Evolutionary conservation across 192 early-diverging fungal species (phyloP).

Genomic region (Coemansia javaensis): DNA sequence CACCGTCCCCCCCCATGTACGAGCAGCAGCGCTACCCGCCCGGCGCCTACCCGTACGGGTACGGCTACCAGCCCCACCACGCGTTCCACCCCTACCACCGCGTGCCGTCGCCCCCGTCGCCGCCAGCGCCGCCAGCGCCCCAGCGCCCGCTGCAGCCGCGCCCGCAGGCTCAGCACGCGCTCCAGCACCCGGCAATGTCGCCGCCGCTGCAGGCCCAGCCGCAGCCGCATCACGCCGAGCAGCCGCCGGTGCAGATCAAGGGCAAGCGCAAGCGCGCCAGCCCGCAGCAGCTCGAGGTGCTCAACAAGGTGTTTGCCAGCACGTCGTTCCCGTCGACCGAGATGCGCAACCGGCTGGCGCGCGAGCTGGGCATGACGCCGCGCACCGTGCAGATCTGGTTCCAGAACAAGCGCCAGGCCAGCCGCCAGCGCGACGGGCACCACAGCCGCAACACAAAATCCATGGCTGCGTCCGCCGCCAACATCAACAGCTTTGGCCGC

Average conservation of each 20-base stretch:
- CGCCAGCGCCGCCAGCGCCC: not conserved
- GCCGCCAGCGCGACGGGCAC: conserved; percentile 55
- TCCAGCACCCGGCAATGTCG: not conserved
- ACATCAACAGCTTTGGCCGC: conserved; percentile 9
- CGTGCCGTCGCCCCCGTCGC: conserved; percentile 3
- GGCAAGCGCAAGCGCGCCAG: conserved; percentile 79
- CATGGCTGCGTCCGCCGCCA: conserved; percentile 19
- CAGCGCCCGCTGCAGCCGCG: no score
- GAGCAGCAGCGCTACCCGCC: no score
- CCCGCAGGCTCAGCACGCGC: not conserved
- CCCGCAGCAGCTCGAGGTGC: conserved; percentile 66
- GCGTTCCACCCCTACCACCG: conserved; percentile 21
- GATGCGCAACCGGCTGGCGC: conserved; percentile 69
- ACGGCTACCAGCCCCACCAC: conserved; percentile 4
- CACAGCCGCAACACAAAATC: conserved; percentile 48
- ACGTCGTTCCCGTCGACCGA: conserved; percentile 83
- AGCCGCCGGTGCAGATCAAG: conserved; percentile 40
- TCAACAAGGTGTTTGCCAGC: conserved; percentile 70
- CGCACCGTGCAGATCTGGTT: conserved; percentile 97
- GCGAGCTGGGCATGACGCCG: conserved; percentile 80
- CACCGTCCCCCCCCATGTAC: no score
- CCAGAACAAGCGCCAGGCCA: conserved; percentile 87
- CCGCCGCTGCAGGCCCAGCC: not conserved
- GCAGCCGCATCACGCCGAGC: conserved; percentile 8
- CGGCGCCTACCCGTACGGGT: no score